Percentiles rank a stretch among this genome's conserved stretches.
These are phyloP conservation scores for Sarocladium kiliense DNA, from an alignment of 2,329 filamentous ascomycete species.

Conservation along the genomic window DNA sequence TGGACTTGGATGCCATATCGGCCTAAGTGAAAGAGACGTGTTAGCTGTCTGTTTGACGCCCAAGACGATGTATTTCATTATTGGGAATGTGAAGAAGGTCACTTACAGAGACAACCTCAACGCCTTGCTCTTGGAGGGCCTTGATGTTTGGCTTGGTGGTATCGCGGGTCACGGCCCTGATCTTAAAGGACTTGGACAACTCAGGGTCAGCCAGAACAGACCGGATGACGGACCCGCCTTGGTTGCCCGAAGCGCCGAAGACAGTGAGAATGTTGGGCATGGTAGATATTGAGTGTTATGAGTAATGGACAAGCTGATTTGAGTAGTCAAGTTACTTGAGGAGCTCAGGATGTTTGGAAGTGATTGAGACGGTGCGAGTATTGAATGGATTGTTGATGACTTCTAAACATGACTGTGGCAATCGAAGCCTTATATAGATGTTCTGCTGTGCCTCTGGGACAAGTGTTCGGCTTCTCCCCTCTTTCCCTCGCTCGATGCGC, in stretches of 20 bases:
- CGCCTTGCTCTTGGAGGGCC: conserved; percentile 32
- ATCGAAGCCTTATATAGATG: background rate
- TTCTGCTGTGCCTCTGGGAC: too few species aligned
- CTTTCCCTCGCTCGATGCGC: background rate
- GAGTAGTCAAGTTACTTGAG: too few species aligned
- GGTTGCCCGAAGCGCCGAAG: conserved; percentile 45
- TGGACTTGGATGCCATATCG: conserved; percentile 32
- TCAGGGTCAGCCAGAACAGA: conserved; percentile 39
- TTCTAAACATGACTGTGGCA: too few species aligned
- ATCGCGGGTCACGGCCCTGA: conserved; percentile 44
- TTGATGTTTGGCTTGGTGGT: conserved; percentile 32
- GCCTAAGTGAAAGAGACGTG: conserved; percentile 32
- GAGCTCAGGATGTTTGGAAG: too few species aligned
- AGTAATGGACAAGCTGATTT: background rate
- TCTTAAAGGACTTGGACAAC: conserved; percentile 36
- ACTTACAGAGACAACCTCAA: conserved; percentile 35
- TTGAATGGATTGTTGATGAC: too few species aligned
- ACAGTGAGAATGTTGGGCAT: conserved; percentile 34
- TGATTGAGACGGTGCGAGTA: too few species aligned
- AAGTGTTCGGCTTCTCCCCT: background rate
- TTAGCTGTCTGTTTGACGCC: too few species aligned
- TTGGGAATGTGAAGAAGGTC: too few species aligned
- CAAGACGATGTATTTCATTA: too few species aligned
- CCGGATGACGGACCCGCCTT: conserved; percentile 42
- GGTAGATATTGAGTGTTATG: background rate